Base-by-base conservation (phyloP, 257 asterid species). In the Rubia yunnanensis region DNA sequence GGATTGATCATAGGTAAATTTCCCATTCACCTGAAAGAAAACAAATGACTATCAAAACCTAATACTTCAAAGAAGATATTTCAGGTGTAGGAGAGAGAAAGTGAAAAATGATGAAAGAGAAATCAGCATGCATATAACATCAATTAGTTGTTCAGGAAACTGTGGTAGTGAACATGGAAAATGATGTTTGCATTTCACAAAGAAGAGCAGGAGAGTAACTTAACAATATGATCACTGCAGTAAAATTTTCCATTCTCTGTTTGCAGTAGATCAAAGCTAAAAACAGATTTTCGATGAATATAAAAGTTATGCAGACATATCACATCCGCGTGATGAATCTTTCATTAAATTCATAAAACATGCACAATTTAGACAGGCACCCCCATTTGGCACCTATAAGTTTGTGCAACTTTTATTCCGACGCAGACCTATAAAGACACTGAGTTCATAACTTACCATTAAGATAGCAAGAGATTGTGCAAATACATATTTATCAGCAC, bases 21-120 rank as follows among this genome's bases (percentile, higher is more conserved):
- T 89, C 70, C 99, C 99, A 71, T 88, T 89, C 68, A 88, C 97
- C 99, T 89, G 95, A 80, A 79, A 14, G 66, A 41, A 75, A 74
- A 67, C 3, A 65, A 75, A 80, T 72, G 59, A 68, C 13, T 60
- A 60, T 60, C 10, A 60, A 31, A 71, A 68, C 62, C 52, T 52
- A 18, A 28, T 27, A 30, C 27, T 20, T 2, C 23, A 65, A 27
- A 35, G 0, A 62, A 56, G 46, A 66, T 35, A 24, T 70, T 18
- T 22, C 32, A 32, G 22, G 36, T 9, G 44, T 11, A n/a, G 46
- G 55, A 64, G 63, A 46, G 44, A 74, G 22, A 28, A 53, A 61
- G 39, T 15, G 38, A 31, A 18, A 20, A 30, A 44, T 32, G 24
- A 74, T 44, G 32, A 69, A 60, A 17, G 39, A 8, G 34, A 31